Evolutionary conservation across 257 asterid genomes (phyloP).

Genomic region (Buddleja alternifolia): DNA sequence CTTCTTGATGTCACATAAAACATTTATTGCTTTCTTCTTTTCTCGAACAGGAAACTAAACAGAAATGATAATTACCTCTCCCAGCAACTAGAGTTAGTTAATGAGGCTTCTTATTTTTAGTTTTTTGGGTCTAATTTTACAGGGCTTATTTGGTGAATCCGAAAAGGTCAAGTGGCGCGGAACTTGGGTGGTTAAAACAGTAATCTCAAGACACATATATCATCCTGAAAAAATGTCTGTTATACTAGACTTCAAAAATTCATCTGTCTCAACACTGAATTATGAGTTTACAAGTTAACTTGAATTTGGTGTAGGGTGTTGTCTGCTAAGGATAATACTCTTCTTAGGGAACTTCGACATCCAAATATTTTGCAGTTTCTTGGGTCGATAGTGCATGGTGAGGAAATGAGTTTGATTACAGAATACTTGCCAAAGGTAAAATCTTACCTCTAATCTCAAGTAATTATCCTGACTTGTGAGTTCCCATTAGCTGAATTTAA

Average conservation of each 20-base stretch:
- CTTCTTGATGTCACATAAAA: not conserved
- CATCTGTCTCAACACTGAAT: not conserved
- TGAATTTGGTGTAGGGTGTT: constrained; percentile 44
- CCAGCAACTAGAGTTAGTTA: not conserved
- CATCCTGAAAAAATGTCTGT: constrained; percentile 41
- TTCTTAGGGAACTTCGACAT: constrained; percentile 62
- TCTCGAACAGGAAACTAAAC: not conserved
- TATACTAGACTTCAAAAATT: constrained; percentile 3
- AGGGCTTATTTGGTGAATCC: constrained; percentile 56
- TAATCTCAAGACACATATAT: constrained; percentile 46
- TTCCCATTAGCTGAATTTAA: not conserved
- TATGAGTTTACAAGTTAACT: not conserved
- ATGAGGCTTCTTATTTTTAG: too few relatives aligned
- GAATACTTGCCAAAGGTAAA: constrained; percentile 63
- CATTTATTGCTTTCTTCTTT: not conserved
- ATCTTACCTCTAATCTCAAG: not conserved
- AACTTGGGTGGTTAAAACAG: constrained; percentile 65
- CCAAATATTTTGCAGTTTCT: constrained; percentile 73
- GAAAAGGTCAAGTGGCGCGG: constrained; percentile 71
- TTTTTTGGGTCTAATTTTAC: not conserved
- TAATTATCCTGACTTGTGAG: not conserved
- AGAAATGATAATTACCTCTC: not conserved
- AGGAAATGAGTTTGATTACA: constrained; percentile 63
- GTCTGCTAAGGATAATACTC: constrained; percentile 59
- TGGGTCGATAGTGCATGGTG: constrained; percentile 66